Conservation (phyloP, 78 protist species). For the Dictyostelium capitatum region DNA sequence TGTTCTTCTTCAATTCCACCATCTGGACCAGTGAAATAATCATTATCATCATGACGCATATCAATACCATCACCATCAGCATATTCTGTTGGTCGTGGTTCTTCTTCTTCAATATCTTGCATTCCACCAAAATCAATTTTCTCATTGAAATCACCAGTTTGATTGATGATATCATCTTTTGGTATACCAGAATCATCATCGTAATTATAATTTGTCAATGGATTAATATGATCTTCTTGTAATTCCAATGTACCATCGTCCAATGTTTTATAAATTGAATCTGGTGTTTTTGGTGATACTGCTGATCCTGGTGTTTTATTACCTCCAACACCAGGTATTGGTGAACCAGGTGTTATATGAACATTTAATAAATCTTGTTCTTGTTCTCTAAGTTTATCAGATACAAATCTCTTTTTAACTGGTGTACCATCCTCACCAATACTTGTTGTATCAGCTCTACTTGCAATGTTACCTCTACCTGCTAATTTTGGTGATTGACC, state of each 20-base stretch:
- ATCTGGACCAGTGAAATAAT: not conserved
- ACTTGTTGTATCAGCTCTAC: not conserved
- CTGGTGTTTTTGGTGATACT: not conserved
- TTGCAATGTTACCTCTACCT: too few relatives aligned
- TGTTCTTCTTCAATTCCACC: not conserved
- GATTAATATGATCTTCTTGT: not conserved
- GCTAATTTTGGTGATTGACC: not conserved
- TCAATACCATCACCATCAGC: not conserved
- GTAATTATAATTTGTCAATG: not conserved
- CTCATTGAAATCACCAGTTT: not conserved
- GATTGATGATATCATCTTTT: not conserved
- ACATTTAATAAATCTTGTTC: not conserved
- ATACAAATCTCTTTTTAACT: not conserved
- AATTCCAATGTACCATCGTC: not conserved
- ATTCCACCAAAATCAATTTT: not conserved
- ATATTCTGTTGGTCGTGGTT: not conserved
- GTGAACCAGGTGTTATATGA: slow-evolving; percentile 7
- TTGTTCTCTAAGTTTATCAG: slow-evolving; percentile 33
- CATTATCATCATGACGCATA: slow-evolving; percentile 6
- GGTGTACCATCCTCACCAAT: not conserved
- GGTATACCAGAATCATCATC: not conserved
- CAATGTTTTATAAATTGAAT: not conserved
- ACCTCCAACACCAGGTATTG: not conserved
- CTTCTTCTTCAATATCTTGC: not conserved
- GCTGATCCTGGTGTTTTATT: not conserved